A percentile compares a stretch with the other conserved stretches of the same genome.
Conservation (phyloP, 2,329 filamentous ascomycete species). For the Rhytidhysteron rufulum region DNA sequence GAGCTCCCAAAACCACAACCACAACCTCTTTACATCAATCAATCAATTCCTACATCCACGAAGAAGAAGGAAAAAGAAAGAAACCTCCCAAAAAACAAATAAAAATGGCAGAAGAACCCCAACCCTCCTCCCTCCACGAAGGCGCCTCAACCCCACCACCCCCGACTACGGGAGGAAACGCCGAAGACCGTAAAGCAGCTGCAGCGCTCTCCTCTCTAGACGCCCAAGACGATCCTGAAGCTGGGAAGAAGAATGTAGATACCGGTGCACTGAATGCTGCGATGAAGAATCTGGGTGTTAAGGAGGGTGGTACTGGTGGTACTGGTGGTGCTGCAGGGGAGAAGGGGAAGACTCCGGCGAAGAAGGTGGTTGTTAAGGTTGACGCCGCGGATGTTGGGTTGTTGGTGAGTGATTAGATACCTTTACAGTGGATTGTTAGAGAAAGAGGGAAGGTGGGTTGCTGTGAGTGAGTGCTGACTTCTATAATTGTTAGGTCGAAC, state of each 20-base stretch:
- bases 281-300: slow-evolving; percentile 58
- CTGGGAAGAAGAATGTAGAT: slow-evolving; percentile 59
- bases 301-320: slow-evolving; percentile 39
- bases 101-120: slow-evolving; percentile 58
- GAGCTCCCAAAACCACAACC: no score
- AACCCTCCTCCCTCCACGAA: slow-evolving; percentile 56
- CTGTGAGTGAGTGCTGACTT: neutral
- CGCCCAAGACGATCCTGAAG: slow-evolving; percentile 45
- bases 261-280: slow-evolving; percentile 67
- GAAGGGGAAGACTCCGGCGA: slow-evolving; percentile 48
- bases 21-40: no score
- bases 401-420: slow-evolving; percentile 50
- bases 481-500: slow-evolving; percentile 59
- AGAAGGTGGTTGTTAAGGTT: slow-evolving; percentile 61
- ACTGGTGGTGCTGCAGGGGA: slow-evolving; percentile 44
- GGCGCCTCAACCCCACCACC: slow-evolving; percentile 51
- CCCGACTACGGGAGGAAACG: slow-evolving; percentile 53
- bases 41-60: no score
- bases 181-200: slow-evolving; percentile 74
- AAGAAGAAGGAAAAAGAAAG: no score
- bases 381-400: slow-evolving; percentile 67
- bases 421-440: neutral
- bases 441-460: neutral
- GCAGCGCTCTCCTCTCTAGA: slow-evolving; percentile 71
- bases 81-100: no score